Evolutionary conservation across 345 rosid species (phyloP).

Genomic region (Sonneratia alba): DNA sequence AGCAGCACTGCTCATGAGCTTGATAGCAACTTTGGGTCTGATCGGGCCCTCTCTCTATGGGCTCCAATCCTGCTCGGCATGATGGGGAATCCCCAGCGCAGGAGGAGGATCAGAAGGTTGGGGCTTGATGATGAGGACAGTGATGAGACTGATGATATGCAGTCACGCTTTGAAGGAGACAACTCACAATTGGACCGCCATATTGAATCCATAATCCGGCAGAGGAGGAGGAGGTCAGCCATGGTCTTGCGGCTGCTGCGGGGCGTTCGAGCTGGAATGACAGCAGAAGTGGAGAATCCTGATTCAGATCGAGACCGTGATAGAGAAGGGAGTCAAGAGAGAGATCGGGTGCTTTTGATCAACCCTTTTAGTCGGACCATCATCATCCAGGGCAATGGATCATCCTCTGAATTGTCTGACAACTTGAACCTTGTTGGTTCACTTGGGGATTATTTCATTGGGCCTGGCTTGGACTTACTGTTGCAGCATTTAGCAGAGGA

Average conservation of each 20-base stretch:
- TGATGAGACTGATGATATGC: constrained; percentile 16
- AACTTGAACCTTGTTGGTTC: constrained; percentile 44
- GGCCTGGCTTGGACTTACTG: constrained; percentile 65
- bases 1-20: constrained; percentile 14
- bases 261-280: constrained; percentile 62
- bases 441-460: constrained; percentile 67
- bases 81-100: constrained; percentile 57
- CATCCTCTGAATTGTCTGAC: constrained; percentile 36
- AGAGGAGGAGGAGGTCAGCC: constrained; percentile 69
- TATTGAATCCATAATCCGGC: constrained; percentile 45
- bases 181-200: constrained; percentile 46
- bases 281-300: constrained; percentile 43
- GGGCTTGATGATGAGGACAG: constrained; percentile 43
- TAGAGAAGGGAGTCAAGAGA: constrained; percentile 16
- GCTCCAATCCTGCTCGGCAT: constrained; percentile 79
- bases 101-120: constrained; percentile 49
- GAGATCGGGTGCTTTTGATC: constrained; percentile 38
- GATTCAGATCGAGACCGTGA: constrained; percentile 10
- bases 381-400: constrained; percentile 37
- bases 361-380: constrained; percentile 40
- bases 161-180: constrained; percentile 32
- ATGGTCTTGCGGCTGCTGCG: constrained; percentile 66
- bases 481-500: constrained; percentile 69
- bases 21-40: constrained; percentile 58
- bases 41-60: constrained; percentile 79